Evolutionary conservation across 1,284 basidiomycete genomes (phyloP).

Genomic region (Ganoderma multipileum): DNA sequence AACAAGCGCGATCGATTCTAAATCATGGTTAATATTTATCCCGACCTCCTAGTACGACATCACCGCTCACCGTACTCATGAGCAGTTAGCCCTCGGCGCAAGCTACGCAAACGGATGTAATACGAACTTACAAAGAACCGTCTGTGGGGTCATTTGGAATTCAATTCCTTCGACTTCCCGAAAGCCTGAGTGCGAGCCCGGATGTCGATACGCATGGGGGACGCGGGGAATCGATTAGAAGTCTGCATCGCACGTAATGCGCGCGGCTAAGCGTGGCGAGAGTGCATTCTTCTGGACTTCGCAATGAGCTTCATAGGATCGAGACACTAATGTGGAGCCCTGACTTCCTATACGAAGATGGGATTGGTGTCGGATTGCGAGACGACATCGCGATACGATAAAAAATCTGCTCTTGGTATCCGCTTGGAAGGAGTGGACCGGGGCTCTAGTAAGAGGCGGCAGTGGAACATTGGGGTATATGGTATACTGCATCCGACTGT

Average conservation of each 20-base stretch:
- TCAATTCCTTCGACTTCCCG: neutral
- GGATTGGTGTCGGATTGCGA: neutral
- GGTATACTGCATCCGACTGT: neutral
- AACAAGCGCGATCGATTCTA: neutral
- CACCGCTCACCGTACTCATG: no score
- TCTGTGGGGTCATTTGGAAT: neutral
- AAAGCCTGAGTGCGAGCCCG: neutral
- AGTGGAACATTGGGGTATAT: neutral
- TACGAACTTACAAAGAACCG: neutral
- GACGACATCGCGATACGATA: neutral
- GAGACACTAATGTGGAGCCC: neutral
- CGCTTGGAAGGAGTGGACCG: neutral
- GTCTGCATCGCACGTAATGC: neutral
- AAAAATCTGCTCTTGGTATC: neutral
- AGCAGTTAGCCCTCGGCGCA: neutral
- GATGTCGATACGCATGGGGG: neutral
- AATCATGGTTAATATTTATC: neutral
- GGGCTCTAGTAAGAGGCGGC: neutral
- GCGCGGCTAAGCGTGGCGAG: neutral
- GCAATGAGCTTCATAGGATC: no score
- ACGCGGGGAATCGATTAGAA: neutral
- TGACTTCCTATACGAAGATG: neutral
- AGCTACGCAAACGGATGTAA: neutral
- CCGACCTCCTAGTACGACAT: no score
- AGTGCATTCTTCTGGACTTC: no score